phyloP scores from a whole-genome alignment of 78 protist species.

The Bigelowiella natans region DNA sequence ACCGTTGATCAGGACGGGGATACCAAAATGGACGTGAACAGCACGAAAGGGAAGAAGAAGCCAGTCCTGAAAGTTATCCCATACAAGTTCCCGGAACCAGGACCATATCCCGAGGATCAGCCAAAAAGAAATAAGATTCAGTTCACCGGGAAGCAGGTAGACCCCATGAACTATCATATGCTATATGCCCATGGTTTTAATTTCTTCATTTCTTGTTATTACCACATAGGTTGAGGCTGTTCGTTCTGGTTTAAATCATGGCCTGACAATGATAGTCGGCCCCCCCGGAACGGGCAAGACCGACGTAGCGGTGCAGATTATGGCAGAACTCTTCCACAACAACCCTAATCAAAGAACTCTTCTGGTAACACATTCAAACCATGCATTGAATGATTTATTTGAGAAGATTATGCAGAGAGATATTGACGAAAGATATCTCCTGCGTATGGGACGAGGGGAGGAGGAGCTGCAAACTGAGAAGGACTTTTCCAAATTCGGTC shows the following conservation, averaged over 20 bases:
- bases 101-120: constrained; percentile 49
- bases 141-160: constrained; percentile 23
- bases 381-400: constrained; percentile 75
- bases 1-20: too few species aligned
- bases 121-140: constrained; percentile 37
- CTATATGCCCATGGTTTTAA: too few species aligned
- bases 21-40: too few species aligned
- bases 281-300: constrained; percentile 99
- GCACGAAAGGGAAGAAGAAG: neutral
- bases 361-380: constrained; percentile 85
- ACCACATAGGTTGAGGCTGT: constrained; percentile 59
- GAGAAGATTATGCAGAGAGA: constrained; percentile 59
- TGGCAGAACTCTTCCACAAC: constrained; percentile 71
- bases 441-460: constrained; percentile 84
- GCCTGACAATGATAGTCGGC: constrained; percentile 85
- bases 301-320: constrained; percentile 86
- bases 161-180: too few species aligned
- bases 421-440: constrained; percentile 74
- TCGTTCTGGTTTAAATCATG: constrained; percentile 47
- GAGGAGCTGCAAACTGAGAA: constrained; percentile 58
- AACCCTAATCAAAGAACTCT: constrained; percentile 77
- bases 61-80: neutral
- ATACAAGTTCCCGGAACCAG: constrained; percentile 19
- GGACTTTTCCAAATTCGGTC: constrained; percentile 71
- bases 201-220: too few species aligned